Evolutionary conservation across 257 asterid species (phyloP).

Genomic region (Solanum piurae): DNA sequence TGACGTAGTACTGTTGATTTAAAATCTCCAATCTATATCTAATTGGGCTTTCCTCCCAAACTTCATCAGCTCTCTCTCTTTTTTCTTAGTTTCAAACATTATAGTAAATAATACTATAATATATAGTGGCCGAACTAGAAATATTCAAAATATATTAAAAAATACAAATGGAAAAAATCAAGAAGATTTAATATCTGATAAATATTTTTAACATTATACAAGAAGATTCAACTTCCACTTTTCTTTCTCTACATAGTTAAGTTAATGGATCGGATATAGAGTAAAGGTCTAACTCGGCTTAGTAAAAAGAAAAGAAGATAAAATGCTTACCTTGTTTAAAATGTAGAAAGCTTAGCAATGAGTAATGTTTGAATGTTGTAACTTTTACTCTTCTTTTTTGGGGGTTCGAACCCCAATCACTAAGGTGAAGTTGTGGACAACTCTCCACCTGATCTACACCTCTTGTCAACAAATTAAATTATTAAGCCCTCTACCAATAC

Average conservation of each 20-base stretch:
- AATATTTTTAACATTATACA: not conserved
- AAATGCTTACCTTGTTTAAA: conserved; percentile 7
- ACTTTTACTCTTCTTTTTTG: not conserved
- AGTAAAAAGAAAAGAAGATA: not conserved
- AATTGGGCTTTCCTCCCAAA: not conserved
- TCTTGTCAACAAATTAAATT: not conserved
- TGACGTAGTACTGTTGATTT: not conserved
- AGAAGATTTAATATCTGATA: fast-evolving
- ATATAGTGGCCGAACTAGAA: not conserved
- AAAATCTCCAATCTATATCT: not conserved
- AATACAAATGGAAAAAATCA: not conserved
- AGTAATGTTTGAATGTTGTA: not conserved
- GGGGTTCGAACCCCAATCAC: not conserved
- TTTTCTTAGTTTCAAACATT: not conserved
- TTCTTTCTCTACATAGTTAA: not conserved
- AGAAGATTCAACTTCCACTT: not conserved
- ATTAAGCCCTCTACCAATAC: not conserved
- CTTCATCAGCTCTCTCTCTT: not conserved
- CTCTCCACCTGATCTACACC: not conserved
- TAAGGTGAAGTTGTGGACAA: not conserved
- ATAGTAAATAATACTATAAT: not conserved
- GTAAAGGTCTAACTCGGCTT: not conserved
- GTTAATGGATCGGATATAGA: not conserved
- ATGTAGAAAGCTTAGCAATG: not conserved
- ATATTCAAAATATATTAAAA: not conserved